Base-by-base conservation (phyloP, 805 yeast species). In the Candida dajiaensis region DNA sequence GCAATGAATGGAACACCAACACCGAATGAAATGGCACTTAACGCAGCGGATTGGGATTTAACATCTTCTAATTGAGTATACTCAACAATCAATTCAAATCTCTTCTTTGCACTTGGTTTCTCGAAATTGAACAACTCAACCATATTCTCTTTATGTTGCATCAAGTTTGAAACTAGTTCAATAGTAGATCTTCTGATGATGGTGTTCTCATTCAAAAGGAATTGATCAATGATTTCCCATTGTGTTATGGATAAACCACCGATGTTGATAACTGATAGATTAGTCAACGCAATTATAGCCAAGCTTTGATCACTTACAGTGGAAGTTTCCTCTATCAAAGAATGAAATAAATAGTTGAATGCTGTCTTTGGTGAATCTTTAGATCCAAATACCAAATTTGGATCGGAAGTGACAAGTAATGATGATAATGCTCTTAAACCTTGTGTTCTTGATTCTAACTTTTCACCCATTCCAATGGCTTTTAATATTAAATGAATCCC, bases 231-330 rank as follows among this genome's bases (percentile, higher is more conserved):
- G 23, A 68, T 69, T 1, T 69, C 54, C 75, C 81, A 78, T 42
- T 71, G 40, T 54, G 57, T 25, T 52, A 51, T 33, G 42, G 61
- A 46, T 58, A 64, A 35, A 62, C 67, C 63, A 5, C 70, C 67
- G 11, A 68, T 68, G 38, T 67, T 68, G 2, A 71, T 49, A 0
- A 87, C 72, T 0, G 88, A 76, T 8, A 61, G 41, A 35, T 85
- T 86, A 1, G 92, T 85, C 25, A 85, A 68, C 0, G 90, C 87
- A 20, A 82, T 58, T 36, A 86, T 64, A 0, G 81, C 67, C 54
- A 81, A 84, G 52, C 73, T 76, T 19, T 73, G 70, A 48, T 69
- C 73, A 35, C 53, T 70, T 3, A 42, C 22, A 2, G 62, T 49
- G 6, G 58, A 36, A 22, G 38, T 42, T 1, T 31, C 45, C 8